Base-by-base conservation (phyloP, 768 basidiomycete genomes). In the Leccinellum luteum region DNA sequence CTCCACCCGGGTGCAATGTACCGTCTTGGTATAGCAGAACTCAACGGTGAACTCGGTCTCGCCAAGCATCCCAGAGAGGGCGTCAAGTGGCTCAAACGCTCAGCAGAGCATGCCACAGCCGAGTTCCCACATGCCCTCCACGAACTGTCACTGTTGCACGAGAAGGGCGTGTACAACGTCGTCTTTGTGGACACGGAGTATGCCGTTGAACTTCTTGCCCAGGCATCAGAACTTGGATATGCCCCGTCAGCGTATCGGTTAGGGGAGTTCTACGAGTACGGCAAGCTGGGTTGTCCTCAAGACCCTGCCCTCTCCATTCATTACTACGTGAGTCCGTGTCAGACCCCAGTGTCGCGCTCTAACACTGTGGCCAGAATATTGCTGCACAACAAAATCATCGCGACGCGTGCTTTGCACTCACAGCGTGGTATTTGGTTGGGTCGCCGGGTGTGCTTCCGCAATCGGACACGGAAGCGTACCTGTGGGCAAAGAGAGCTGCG, bases 211-310 rank as follows among this genome's bases (percentile, higher is more conserved):
- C 79, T 98, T 12, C 78, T 98, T 43, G 97, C 97, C 3, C 93
- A 97, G 69, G 96, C 95, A 25, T 86, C 92, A 0, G 97, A 98
- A 73, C 81, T 99, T 25, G 94, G 94, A 5, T 98, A 98, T 74
- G 94, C 96, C 9, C 93, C 96, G 17, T 94, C 92, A 62, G 97
- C 97, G 31, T 92, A 94, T 76, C 86, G 93, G 58, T 76, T 98
- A 56, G 97, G 97, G 25, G 96, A 98, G 75, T 98, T 95, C 73
- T 99, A 99, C 72, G 97, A 99, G 78, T 99, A 98, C 72, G 97
- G 97, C 34, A 95, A 92, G 79, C 89, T 98, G 85, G 95, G 94
- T 9, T 98, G 97, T 67, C 97, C 97, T 17, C 92, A 94, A 70
- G 97, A 99, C 70, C 85, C 95, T 1, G 97, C 97, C 28, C 78